Base-by-base conservation (phyloP, 192 early-diverging fungal genomes). In the Phlyctochytrium arcticum region DNA sequence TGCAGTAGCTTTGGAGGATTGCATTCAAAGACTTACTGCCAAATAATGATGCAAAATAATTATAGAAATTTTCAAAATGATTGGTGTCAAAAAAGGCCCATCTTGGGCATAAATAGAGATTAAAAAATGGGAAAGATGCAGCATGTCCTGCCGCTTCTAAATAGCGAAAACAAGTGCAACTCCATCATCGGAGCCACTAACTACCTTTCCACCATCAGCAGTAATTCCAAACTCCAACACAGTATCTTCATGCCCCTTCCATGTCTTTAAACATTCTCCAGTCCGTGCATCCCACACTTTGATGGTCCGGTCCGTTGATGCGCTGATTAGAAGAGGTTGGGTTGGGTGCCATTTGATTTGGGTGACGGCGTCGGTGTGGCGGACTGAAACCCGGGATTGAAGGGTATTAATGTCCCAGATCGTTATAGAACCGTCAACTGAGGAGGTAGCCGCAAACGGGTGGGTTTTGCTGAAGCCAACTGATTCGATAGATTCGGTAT, bases 371-470 rank as follows among this genome's bases (percentile, higher is more conserved):
- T 93, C 93, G 73, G 90, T 83, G 73, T 99, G 96, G 19, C 77
- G 66, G 30, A 90, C 75, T 17, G 90, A 90, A 12, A 87, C 78
- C n/a, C 95, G 88, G 34, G 94, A 76, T 35, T 87, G 86, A 77
- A 90, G 80, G 0, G 85, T 86, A 53, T 82, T 84, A n/a, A 91
- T 75, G 61, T 99, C 97, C 93, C 95, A 98, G 60, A 99, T 84
- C 42, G 82, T 88, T 47, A 99, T 72, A 32, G 81, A 83, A n/a
- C 91, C 90, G 74, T 98, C 95, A 17, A 94, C 81, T 0, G 90
- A 91, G 3, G 86, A 91, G 4, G 92, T 92, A 0, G 93, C 92
- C 6, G 88, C 91, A 55, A 96, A 62, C 5, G 89, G 81, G 50
- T 39, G 48, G 57, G 35, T 58, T 29, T 81, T 75, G 27, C 83